Evolutionary conservation across 2,329 filamentous ascomycete genomes (phyloP).

Genomic region (Alternaria tenuissima): DNA sequence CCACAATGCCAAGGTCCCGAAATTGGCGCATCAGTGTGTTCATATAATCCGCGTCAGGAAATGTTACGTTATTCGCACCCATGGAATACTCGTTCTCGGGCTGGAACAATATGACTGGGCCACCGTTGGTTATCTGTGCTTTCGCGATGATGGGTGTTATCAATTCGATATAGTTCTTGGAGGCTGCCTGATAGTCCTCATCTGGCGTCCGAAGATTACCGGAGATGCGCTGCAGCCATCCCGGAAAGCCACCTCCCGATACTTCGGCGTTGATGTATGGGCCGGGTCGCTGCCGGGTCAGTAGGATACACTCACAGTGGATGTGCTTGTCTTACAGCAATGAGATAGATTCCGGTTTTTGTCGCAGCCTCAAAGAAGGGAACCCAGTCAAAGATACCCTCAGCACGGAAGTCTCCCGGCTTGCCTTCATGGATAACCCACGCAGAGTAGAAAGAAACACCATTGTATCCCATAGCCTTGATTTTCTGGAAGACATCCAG

Average conservation of each 20-base stretch:
- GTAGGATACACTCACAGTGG: background rate
- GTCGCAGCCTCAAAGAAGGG: slow-evolving; percentile 78
- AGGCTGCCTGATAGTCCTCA: slow-evolving; percentile 68
- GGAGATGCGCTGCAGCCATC: slow-evolving; percentile 74
- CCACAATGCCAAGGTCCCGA: slow-evolving; percentile 70
- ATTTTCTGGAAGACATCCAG: slow-evolving; percentile 82
- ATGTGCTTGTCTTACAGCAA: slow-evolving; percentile 59
- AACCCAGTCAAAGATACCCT: slow-evolving; percentile 75
- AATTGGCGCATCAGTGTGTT: slow-evolving; percentile 73
- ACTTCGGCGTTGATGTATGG: slow-evolving; percentile 81
- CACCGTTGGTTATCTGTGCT: slow-evolving; percentile 80
- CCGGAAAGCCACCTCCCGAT: slow-evolving; percentile 78
- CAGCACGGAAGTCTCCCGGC: slow-evolving; percentile 70
- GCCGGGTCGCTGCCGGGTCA: slow-evolving; percentile 56
- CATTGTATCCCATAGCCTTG: slow-evolving; percentile 78
- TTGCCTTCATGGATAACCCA: slow-evolving; percentile 80
- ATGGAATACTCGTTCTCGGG: slow-evolving; percentile 80
- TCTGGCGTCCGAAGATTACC: slow-evolving; percentile 69
- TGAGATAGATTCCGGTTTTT: slow-evolving; percentile 75
- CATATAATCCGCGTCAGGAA: slow-evolving; percentile 72
- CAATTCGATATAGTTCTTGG: slow-evolving; percentile 62
- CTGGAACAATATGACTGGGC: slow-evolving; percentile 78
- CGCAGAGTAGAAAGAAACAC: slow-evolving; percentile 77
- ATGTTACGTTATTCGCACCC: slow-evolving; percentile 57
- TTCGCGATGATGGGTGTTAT: slow-evolving; percentile 74